These are phyloP conservation scores for Falciphora oryzae DNA, from an alignment of 2,329 filamentous ascomycete species.

Conservation along the genomic window DNA sequence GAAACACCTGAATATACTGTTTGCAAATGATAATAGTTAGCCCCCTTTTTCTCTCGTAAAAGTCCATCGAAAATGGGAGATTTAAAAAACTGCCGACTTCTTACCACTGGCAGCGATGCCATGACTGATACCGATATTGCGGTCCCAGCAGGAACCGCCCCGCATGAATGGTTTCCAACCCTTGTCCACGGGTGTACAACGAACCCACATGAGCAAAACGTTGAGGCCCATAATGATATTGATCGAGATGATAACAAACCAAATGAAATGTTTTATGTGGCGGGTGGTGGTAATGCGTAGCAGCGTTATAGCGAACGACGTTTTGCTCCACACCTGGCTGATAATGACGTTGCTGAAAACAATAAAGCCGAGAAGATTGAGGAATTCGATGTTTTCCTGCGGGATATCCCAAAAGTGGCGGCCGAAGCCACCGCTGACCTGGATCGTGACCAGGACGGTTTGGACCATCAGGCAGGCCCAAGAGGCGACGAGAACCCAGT, in stretches of 20 bases:
- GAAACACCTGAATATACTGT: slow-evolving; percentile 27
- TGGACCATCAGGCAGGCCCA: slow-evolving; percentile 15
- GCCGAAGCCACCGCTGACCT: slow-evolving; percentile 12
- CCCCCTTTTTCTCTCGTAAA: too few relatives aligned
- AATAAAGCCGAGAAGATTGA: slow-evolving; percentile 11
- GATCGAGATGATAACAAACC: slow-evolving; percentile 28
- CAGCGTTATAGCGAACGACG: slow-evolving; percentile 30
- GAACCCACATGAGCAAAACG: slow-evolving; percentile 24
- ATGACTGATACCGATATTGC: slow-evolving; percentile 23
- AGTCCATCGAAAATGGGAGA: too few relatives aligned
- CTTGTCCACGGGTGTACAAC: slow-evolving; percentile 25
- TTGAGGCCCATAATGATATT: slow-evolving; percentile 21
- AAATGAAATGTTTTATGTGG: slow-evolving; percentile 15
- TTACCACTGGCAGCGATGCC: slow-evolving; percentile 12
- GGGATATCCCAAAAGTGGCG: slow-evolving; percentile 10
- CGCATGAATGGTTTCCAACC: slow-evolving; percentile 21
- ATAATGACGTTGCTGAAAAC: slow-evolving; percentile 10
- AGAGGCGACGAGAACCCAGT: slow-evolving; percentile 18
- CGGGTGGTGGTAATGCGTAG: slow-evolving; percentile 30
- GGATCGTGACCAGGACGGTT: slow-evolving; percentile 4
- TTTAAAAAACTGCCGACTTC: too few relatives aligned
- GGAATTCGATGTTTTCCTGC: slow-evolving; percentile 4
- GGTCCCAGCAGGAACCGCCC: slow-evolving; percentile 26
- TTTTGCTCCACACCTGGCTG: slow-evolving; percentile 23
- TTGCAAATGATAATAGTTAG: too few relatives aligned